phyloP scores from a whole-genome alignment of 2,329 filamentous ascomycete genomes.

The Didymella pinodella region DNA sequence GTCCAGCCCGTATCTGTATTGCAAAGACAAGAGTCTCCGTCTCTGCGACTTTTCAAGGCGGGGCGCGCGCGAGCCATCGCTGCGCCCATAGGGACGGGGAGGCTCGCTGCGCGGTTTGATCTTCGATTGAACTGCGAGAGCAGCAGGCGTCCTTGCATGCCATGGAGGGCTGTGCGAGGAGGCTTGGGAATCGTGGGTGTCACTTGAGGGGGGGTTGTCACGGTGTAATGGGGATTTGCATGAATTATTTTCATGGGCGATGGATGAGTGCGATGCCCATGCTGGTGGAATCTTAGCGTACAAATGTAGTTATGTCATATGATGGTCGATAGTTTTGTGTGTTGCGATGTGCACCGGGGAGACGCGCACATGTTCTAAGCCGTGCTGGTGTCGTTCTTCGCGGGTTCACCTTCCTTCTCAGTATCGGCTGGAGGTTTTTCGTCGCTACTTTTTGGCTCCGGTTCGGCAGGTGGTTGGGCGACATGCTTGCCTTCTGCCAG shows the following conservation, averaged over 20 bases:
- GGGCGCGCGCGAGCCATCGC: constrained; percentile 29
- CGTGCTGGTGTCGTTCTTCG: neutral
- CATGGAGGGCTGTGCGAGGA: neutral
- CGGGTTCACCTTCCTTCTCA: constrained; percentile 4
- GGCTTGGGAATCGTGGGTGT: neutral
- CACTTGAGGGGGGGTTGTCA: no score
- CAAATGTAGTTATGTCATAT: neutral
- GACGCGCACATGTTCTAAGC: neutral
- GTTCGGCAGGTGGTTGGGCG: constrained; percentile 24
- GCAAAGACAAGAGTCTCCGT: constrained; percentile 46
- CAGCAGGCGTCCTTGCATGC: neutral
- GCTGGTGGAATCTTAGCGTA: neutral
- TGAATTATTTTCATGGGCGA: no score
- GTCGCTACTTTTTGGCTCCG: constrained; percentile 12
- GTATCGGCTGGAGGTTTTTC: neutral
- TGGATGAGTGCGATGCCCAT: neutral
- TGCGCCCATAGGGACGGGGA: neutral
- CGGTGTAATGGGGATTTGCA: no score
- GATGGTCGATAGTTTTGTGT: no score
- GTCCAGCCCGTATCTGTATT: constrained; percentile 50
- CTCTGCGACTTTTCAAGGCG: constrained; percentile 46
- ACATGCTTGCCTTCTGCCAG: constrained; percentile 67
- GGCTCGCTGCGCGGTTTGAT: neutral
- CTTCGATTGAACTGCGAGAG: neutral
- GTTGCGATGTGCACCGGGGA: no score